phyloP scores from a whole-genome alignment of 495 filamentous ascomycete species.

The Penicillium tannophilum region DNA sequence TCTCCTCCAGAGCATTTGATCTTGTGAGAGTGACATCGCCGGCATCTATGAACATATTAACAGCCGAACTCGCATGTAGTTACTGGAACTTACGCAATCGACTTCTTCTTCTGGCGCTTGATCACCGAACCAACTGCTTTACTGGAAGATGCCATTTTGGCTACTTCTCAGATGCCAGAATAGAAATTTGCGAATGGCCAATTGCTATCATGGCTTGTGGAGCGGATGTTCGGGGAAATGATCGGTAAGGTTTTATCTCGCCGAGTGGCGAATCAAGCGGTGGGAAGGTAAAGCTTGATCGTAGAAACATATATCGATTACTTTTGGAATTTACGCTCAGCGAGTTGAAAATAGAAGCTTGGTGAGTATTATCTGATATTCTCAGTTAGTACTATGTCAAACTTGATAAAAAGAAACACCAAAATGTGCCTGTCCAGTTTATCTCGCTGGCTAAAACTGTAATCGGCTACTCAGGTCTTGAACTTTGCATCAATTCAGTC shows the following conservation, averaged over 20 bases:
- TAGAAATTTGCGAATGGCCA: background rate
- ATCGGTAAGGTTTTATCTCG: background rate
- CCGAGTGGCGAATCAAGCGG: conserved; percentile 7
- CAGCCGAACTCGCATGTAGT: background rate
- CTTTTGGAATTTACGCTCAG: too few relatives aligned
- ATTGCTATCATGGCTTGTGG: background rate
- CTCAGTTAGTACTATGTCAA: too few relatives aligned
- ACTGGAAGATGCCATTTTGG: background rate
- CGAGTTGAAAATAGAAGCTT: too few relatives aligned
- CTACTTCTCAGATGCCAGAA: conserved; percentile 1
- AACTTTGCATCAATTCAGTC: too few relatives aligned
- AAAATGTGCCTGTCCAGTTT: too few relatives aligned
- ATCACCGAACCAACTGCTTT: conserved; percentile 7
- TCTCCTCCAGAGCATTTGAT: conserved; percentile 42
- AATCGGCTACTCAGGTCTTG: too few relatives aligned
- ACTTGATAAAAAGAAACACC: too few relatives aligned
- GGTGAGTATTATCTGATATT: too few relatives aligned
- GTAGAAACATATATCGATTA: too few relatives aligned
- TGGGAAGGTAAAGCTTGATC: too few relatives aligned
- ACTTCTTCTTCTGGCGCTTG: conserved; percentile 31
- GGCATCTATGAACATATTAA: conserved; percentile 27
- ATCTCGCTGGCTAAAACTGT: too few relatives aligned
- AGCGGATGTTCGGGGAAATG: background rate
- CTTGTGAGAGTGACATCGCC: conserved; percentile 39
- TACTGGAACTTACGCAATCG: conserved; percentile 26